Percentiles rank a stretch among this genome's conserved stretches.
Conservation (phyloP, 805 yeast genomes). For the Blastobotrys attinorum region DNA sequence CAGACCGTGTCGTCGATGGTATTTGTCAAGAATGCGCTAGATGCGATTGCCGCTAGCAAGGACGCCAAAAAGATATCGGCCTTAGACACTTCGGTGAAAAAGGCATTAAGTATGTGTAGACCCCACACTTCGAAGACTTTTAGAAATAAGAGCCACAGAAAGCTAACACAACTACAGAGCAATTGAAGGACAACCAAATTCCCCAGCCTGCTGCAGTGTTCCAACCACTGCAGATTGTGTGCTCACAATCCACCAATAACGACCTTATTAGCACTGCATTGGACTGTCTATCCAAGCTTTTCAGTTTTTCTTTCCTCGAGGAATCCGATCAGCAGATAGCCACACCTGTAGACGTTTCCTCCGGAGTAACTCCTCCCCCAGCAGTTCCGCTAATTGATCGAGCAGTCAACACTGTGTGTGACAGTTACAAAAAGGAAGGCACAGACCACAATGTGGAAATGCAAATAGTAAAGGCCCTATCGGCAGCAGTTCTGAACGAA, state of each 20-base stretch:
- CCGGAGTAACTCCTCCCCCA: constrained; percentile 45
- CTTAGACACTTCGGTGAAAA: constrained; percentile 28
- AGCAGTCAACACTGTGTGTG: constrained; percentile 75
- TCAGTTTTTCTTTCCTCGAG: constrained; percentile 74
- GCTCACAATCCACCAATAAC: constrained; percentile 52
- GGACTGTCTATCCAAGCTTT: constrained; percentile 79
- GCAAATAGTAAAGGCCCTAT: constrained; percentile 86
- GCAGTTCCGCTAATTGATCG: constrained; percentile 62
- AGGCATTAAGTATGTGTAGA: constrained; percentile 26
- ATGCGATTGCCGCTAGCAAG: constrained; percentile 46
- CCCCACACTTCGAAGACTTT: background rate
- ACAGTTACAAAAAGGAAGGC: constrained; percentile 85
- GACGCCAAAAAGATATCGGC: constrained; percentile 47
- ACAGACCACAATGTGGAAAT: constrained; percentile 84
- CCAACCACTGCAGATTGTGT: constrained; percentile 68
- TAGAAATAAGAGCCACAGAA: constrained; percentile 18
- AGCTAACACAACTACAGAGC: constrained; percentile 23
- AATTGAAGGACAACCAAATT: constrained; percentile 22
- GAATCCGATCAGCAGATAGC: constrained; percentile 22
- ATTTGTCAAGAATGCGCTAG: constrained; percentile 52
- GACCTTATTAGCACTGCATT: constrained; percentile 67
- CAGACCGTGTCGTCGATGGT: constrained; percentile 29
- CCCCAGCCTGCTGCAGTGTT: constrained; percentile 52
- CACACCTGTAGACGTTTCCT: constrained; percentile 25
- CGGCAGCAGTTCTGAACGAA: constrained; percentile 79